Evolutionary conservation across 2,329 filamentous ascomycete species (phyloP), one percentile per base, ranked within the genome.

Genomic region (Venturia nashicola): DNA sequence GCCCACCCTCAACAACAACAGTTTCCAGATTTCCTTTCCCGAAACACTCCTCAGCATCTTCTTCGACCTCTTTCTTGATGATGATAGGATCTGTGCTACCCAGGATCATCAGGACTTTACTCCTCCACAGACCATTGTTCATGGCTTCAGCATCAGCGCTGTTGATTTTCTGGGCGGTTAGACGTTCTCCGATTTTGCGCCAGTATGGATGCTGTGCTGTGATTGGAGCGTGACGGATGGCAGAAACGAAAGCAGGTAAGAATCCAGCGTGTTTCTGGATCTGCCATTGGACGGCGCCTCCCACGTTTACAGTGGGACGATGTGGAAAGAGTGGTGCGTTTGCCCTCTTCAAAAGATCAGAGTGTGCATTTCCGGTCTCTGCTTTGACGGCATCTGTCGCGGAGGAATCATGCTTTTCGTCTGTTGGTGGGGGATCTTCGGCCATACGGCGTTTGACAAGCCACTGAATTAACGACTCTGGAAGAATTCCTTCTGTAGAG

Each of bases 231-330:
- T 88, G 76, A 23, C 85, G 80, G 68, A 93, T 86, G 39, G 83
- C 85, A 65, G 84, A 88, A 69, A 91, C 81, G 69, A 91, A 91
- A 0, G 88, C 83, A 2, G 79, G 77, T 5, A 90, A 77, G 69
- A 90, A 92, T 0, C 88, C 90, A 0, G 72, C 70, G 71, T 93
- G 88, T 36, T 82, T 71, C 43, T 79, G 76, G 23, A 90, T 75
- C 73, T 93, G 89, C 87, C 89, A 91, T 57, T 77, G 74, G 60
- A 91, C 84, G 0, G 88, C 82, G 3, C 80, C 78, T 0, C 84
- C 82, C 3, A 89, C 81, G 8, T 82, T 85, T 62, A 86, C 77
- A 18, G 76, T 69, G 0, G 81, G 79, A 62, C 82, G 76, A 14
- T 75, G 74, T 2, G 77, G 76, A 3, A 85, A 82, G 16, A 90